These are phyloP conservation scores for Tetrastigma voinierianum DNA, from an alignment of 164 flowering plant species.

Conservation along the genomic window DNA sequence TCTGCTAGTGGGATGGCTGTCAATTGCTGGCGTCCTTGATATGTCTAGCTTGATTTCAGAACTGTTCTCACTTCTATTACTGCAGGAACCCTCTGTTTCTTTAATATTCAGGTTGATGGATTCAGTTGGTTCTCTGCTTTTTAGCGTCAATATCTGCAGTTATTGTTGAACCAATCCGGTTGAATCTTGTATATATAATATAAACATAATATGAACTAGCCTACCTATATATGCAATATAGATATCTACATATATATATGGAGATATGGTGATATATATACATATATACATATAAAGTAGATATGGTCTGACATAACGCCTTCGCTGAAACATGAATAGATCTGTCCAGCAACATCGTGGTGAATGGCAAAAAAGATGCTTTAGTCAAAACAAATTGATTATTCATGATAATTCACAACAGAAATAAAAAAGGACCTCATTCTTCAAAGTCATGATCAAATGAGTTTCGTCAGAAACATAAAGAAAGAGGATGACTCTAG, in stretches of 20 bases:
- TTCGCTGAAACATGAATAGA: too few relatives aligned
- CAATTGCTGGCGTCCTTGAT: constrained; percentile 67
- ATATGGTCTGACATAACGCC: too few relatives aligned
- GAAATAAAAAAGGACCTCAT: constrained; percentile 10
- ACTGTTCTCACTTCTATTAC: constrained; percentile 91
- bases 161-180: constrained; percentile 1
- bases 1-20: constrained; percentile 43
- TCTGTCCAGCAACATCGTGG: neutral
- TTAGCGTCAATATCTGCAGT: constrained; percentile 74
- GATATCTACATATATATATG: neutral
- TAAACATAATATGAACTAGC: neutral
- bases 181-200: neutral
- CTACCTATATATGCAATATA: neutral
- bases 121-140: constrained; percentile 71
- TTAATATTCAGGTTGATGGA: constrained; percentile 81
- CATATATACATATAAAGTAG: too few relatives aligned
- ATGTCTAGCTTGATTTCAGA: constrained; percentile 75
- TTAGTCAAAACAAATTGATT: neutral
- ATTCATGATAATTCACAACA: constrained; percentile 3
- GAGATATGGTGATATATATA: neutral
- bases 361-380: constrained; percentile 1
- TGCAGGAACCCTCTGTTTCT: constrained; percentile 91
- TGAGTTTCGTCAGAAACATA: neutral
- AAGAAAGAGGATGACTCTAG: neutral
- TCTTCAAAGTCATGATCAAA: constrained; percentile 1